Evolutionary conservation across 2,329 filamentous ascomycete genomes (phyloP), one percentile per base, ranked within the genome.

Genomic region (Neonectria faginata): DNA sequence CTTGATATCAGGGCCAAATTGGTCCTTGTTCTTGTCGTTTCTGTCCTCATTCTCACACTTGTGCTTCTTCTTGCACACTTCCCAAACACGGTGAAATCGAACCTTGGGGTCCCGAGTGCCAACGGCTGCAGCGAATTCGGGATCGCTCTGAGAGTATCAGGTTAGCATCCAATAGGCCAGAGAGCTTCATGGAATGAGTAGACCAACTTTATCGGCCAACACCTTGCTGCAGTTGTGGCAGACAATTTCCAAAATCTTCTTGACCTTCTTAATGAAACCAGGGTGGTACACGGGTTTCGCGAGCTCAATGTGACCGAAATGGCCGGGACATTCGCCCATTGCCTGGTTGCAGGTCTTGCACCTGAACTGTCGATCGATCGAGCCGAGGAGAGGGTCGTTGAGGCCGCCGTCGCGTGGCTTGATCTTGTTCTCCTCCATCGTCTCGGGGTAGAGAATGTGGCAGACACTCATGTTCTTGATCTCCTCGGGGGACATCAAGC

Each of bases 141-240:
- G 87, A 81, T 97, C 93, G 81, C 87, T 92, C 93, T 97, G 78
- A 82, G 79, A 73, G 81, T 78, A 79, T 74, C 72, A 80, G 79
- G 85, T 92, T 85, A 92, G 89, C 85, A 88, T 84, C 82, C 82
- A 79, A 77, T 82, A 81, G 82, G 77, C 76, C 77, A 77, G 80
- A 79, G 82, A 86, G 81, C 82, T 85, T 83, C 81, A 78, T 76
- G 79, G 84, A 85, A 85, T 77, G 76, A 78, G 74, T 69, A 86
- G 85, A 97, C 95, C 93, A 91, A 98, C 95, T 91, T 93, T 92
- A 88, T 98, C 94, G 83, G 94, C 91, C 86, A 97, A 89, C 78
- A 98, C 93, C 86, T 96, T 97, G 83, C 94, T 95, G 86, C 97
- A 99, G 81, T 97, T 97, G 84, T 97, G 94, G 87, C 97, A 99